These are phyloP conservation scores for Erodium moschatum DNA, from an alignment of 441 rosid genomes.

Conservation along the genomic window DNA sequence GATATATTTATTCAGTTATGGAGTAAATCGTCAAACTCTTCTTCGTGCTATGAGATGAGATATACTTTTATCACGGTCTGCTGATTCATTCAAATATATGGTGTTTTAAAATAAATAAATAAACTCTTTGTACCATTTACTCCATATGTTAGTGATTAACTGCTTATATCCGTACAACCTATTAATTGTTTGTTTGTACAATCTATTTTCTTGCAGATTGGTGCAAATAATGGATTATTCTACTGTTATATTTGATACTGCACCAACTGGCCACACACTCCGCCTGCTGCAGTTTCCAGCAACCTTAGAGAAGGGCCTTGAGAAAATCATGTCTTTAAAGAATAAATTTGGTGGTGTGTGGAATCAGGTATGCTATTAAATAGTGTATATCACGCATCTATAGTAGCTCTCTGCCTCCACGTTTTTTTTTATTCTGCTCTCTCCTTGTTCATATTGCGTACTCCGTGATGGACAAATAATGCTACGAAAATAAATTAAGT, in stretches of 20 bases:
- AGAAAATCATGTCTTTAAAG: conserved; percentile 80
- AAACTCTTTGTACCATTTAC: not conserved
- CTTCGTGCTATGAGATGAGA: no score
- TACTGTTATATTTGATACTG: conserved; percentile 86
- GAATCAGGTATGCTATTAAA: conserved; percentile 53
- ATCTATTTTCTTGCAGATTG: conserved; percentile 41
- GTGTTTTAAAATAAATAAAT: not conserved
- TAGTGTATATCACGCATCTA: not conserved
- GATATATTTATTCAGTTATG: no score
- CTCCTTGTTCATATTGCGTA: not conserved
- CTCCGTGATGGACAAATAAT: not conserved
- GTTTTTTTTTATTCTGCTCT: not conserved
- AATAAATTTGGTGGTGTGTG: conserved; percentile 85
- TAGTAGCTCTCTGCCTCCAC: not conserved
- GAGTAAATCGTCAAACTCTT: not conserved
- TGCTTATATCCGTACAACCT: not conserved
- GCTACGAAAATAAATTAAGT: not conserved
- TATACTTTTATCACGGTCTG: not conserved
- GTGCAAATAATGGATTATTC: conserved; percentile 97
- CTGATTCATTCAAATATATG: not conserved
- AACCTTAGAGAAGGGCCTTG: conserved; percentile 87
- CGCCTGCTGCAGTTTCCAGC: conserved; percentile 87
- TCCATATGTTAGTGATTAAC: not conserved
- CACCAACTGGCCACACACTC: conserved; percentile 98
- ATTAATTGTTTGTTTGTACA: not conserved